A percentile compares a stretch with the other conserved stretches of the same genome.
These are phyloP conservation scores for Jatropha podagrica DNA, from an alignment of 441 rosid species.

Conservation along the genomic window DNA sequence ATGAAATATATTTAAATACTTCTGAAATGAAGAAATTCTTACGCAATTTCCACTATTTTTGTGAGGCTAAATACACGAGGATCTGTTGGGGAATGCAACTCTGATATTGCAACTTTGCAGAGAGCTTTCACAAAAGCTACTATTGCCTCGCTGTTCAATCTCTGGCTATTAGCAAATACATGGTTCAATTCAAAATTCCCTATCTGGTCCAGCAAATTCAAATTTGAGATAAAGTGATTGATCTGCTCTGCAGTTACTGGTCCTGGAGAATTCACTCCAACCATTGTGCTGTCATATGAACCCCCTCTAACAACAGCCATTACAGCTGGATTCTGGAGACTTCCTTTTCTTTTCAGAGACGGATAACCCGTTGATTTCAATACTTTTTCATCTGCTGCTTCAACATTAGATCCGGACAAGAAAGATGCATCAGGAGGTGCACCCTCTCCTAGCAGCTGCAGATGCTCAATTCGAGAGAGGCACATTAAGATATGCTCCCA, in stretches of 20 bases:
- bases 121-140: constrained; percentile 96
- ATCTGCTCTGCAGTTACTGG: constrained; percentile 83
- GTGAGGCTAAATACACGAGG: constrained; percentile 99
- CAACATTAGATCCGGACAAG: constrained; percentile 62
- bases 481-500: constrained; percentile 98
- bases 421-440: constrained; percentile 93
- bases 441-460: constrained; percentile 96
- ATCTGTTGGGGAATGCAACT: constrained; percentile 95
- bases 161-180: constrained; percentile 95
- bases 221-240: constrained; percentile 73
- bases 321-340: constrained; percentile 91
- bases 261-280: constrained; percentile 63
- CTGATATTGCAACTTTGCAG: constrained; percentile 94
- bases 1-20: neutral
- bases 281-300: constrained; percentile 81
- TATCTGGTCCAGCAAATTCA: constrained; percentile 98
- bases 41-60: constrained; percentile 98
- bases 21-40: constrained; percentile 34
- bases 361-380: constrained; percentile 57
- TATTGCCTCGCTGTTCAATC: constrained; percentile 92
- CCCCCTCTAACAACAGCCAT: constrained; percentile 99
- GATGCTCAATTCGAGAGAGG: constrained; percentile 94
- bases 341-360: constrained; percentile 80
- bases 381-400: constrained; percentile 65
- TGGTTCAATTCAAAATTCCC: constrained; percentile 93